Percentiles rank a stretch among this genome's conserved stretches.
Conservation (phyloP, 257 asterid species). For the Nicotiana attenuata region DNA sequence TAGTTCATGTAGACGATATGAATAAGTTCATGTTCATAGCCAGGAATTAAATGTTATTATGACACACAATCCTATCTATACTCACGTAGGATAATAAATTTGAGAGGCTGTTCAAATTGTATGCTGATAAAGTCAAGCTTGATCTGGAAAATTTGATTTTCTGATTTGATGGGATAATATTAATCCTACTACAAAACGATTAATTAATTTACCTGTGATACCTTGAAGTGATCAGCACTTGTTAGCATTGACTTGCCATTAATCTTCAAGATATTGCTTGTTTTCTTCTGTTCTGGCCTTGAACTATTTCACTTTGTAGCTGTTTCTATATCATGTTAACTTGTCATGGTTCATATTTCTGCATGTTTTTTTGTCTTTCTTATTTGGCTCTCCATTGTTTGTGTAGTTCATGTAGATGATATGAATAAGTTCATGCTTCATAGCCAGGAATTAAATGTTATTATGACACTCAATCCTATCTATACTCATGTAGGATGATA, state of each 20-base stretch:
- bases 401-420: not conserved
- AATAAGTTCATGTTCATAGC: not conserved
- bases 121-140: slow-evolving; percentile 57
- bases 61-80: slow-evolving; percentile 8
- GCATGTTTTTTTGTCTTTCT: not conserved
- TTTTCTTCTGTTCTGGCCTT: not conserved
- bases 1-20: not conserved
- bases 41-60: slow-evolving; percentile 4
- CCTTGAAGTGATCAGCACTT: not conserved
- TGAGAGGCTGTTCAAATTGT: slow-evolving; percentile 70
- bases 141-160: slow-evolving; percentile 53
- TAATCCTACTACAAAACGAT: slow-evolving; percentile 31
- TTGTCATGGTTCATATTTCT: not conserved
- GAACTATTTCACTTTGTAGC: not conserved
- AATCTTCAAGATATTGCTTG: not conserved
- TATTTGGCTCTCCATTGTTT: not conserved
- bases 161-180: slow-evolving; percentile 79
- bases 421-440: not conserved
- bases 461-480: slow-evolving; percentile 8
- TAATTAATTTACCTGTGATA: not conserved
- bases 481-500: slow-evolving; percentile 60
- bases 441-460: not conserved
- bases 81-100: slow-evolving; percentile 68
- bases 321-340: slow-evolving; percentile 2
- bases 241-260: not conserved